These are phyloP conservation scores for Ettlia oleoabundans DNA, from an alignment of 139 green algal genomes.

Conservation along the genomic window DNA sequence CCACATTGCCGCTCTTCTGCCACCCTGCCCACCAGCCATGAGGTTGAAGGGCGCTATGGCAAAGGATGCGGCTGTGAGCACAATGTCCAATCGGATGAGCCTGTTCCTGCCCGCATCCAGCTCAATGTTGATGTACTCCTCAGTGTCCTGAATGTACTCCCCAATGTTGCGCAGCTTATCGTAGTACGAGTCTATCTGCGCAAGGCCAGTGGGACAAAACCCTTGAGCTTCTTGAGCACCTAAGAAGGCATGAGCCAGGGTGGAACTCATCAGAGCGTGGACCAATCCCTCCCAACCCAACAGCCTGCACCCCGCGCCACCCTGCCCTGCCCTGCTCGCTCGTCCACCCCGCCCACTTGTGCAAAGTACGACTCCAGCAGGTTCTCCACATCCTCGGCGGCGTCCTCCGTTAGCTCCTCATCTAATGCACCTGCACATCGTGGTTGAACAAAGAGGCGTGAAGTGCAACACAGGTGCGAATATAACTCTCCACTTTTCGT, in stretches of 20 bases:
- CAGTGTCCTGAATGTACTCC: conserved; percentile 71
- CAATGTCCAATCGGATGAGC: conserved; percentile 75
- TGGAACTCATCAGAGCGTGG: too few species aligned
- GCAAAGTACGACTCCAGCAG: conserved; percentile 72
- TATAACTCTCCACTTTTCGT: too few species aligned
- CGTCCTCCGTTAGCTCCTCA: conserved; percentile 34
- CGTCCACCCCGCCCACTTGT: conserved; percentile 48
- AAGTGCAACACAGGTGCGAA: too few species aligned
- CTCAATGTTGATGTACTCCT: conserved; percentile 78
- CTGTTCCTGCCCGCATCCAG: conserved; percentile 62
- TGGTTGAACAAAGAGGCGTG: too few species aligned
- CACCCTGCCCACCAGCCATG: conserved; percentile 56
- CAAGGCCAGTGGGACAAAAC: neutral
- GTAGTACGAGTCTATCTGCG: conserved; percentile 64
- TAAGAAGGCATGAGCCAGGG: too few species aligned
- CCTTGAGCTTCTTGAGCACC: too few species aligned
- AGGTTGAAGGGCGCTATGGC: conserved; percentile 68
- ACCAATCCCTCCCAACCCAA: too few species aligned
- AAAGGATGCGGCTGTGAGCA: conserved; percentile 74
- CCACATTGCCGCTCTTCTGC: too few species aligned
- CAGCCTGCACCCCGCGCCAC: too few species aligned
- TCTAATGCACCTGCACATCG: neutral
- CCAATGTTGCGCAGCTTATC: conserved; percentile 74
- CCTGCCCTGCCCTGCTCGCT: too few species aligned
- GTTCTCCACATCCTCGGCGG: conserved; percentile 62